A percentile compares a stretch with the other conserved stretches of the same genome.
phyloP scores from a whole-genome alignment of 345 rosid genomes.

The Litchi chinensis region DNA sequence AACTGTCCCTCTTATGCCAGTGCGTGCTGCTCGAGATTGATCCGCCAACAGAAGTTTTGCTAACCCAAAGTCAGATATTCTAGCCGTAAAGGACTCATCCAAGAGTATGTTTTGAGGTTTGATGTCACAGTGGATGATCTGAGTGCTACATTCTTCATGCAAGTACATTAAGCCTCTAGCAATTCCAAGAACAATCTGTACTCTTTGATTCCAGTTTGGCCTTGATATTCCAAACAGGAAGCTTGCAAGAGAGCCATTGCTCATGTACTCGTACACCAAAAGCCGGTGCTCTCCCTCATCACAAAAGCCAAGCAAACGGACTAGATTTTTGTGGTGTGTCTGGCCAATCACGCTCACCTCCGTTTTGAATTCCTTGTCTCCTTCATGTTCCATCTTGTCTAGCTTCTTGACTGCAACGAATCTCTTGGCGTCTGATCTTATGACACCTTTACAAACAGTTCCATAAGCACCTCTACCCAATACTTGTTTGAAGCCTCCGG shows the following conservation, averaged over 20 bases:
- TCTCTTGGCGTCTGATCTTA: conserved; percentile 2
- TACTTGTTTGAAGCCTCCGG: conserved; percentile 8
- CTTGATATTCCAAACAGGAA: conserved; percentile 16
- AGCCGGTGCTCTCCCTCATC: conserved; percentile 14
- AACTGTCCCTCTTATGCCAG: conserved; percentile 13
- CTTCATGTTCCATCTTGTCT: conserved; percentile 16
- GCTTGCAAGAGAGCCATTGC: conserved; percentile 20
- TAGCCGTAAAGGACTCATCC: conserved; percentile 13
- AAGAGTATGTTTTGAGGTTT: conserved; percentile 22
- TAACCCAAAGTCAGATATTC: conserved; percentile 14
- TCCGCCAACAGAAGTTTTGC: conserved; percentile 14
- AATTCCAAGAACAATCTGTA: conserved; percentile 5
- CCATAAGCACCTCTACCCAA: conserved; percentile 19
- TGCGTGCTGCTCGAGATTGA: conserved; percentile 12
- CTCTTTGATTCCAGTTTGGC: conserved; percentile 20
- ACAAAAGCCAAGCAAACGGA: conserved; percentile 11
- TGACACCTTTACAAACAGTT: conserved; percentile 16
- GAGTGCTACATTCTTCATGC: conserved; percentile 19
- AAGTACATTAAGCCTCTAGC: conserved; percentile 16
- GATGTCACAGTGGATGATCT: conserved; percentile 18
- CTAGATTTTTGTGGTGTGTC: conserved; percentile 16
- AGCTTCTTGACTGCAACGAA: conserved; percentile 19
- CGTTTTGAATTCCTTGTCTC: conserved; percentile 14
- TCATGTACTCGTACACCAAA: conserved; percentile 13
- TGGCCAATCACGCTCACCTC: conserved; percentile 12